Conservation (phyloP, 106 monocot genomes). For the Triglochin maritima region DNA sequence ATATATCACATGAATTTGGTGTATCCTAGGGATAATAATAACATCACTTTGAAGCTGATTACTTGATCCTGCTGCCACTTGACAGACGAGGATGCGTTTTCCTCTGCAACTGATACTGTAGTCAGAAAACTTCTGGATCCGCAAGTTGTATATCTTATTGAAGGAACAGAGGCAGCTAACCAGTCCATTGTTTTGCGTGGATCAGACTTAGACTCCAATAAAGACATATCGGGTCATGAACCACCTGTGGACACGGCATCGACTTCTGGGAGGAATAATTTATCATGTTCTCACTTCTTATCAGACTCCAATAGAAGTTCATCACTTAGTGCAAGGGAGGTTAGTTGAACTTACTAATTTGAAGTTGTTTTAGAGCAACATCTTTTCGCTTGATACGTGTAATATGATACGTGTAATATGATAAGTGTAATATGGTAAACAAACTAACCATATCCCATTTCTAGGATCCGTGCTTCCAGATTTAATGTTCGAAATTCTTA, state of each 20-base stretch:
- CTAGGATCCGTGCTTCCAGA: too few species aligned
- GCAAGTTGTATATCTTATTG: constrained; percentile 49
- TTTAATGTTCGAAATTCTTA: too few species aligned
- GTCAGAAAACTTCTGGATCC: constrained; percentile 59
- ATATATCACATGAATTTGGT: too few species aligned
- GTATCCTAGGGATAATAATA: too few species aligned
- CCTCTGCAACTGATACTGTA: constrained; percentile 26
- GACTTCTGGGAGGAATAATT: constrained; percentile 9
- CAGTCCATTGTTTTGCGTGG: constrained; percentile 54
- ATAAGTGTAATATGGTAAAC: too few species aligned
- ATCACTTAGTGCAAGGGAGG: constrained; percentile 30
- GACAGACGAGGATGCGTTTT: constrained; percentile 41
- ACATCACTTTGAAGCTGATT: not conserved
- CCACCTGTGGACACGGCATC: not conserved
- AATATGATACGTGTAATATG: not conserved
- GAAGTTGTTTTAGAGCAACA: not conserved
- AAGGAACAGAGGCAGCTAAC: constrained; percentile 29
- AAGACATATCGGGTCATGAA: constrained; percentile 1
- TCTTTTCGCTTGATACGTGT: not conserved
- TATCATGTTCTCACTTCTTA: constrained; percentile 54
- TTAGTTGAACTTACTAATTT: constrained; percentile 13
- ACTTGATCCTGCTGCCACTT: constrained; percentile 1
- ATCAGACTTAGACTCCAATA: constrained; percentile 26
- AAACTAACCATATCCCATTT: not conserved
- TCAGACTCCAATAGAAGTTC: constrained; percentile 23